Base-by-base conservation (phyloP, 2,329 filamentous ascomycete species). In the Aspergillus brasiliensis region DNA sequence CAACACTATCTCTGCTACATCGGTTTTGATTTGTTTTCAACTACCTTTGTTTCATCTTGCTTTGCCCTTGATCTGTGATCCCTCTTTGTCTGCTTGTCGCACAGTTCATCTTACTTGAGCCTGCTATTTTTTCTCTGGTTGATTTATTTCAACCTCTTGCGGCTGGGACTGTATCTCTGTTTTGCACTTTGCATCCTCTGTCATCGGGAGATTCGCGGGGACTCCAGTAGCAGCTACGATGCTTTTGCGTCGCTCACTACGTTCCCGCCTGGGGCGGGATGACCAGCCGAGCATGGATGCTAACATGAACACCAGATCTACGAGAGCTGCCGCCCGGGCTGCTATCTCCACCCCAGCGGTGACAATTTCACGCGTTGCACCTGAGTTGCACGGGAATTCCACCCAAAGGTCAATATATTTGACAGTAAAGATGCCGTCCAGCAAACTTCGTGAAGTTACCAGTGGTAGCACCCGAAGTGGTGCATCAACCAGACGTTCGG, bases 361-460 rank as follows among this genome's bases (percentile, higher is more conserved):
- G 46, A 76, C 75, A 51, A 70, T 78, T 37, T 75, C 74, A 51
- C 73, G 75, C 59, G 71, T 73, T 51, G 64, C 71, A 17, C 69
- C 76, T 56, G 68, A 68, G 19, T 69, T 73, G 19, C 62, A 74
- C 13, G 76, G 73, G 56, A 74, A 78, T 57, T 62, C 66, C 17
- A 71, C 31, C 6, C 31, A 71, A 60, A 77, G 73, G 67, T 78
- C 79, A 42, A 77, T 83, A 51, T 77, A 75, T 62, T 67, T 83
- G 56, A 82, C 77, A 5, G 75, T 83, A 53, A 83, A 79, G 64
- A 81, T 82, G 75, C 78, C 80, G 17, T 75, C 80, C 19, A 80
- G 74, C 67, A 82, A 81, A 68, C 69, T 82, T 57, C 79, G 80
- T 31, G 81, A 82, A 65, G 80, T 78, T 25, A 82, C 77, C 49